Evolutionary conservation across 495 filamentous ascomycete genomes (phyloP).

Genomic region (Patellaria atrata): DNA sequence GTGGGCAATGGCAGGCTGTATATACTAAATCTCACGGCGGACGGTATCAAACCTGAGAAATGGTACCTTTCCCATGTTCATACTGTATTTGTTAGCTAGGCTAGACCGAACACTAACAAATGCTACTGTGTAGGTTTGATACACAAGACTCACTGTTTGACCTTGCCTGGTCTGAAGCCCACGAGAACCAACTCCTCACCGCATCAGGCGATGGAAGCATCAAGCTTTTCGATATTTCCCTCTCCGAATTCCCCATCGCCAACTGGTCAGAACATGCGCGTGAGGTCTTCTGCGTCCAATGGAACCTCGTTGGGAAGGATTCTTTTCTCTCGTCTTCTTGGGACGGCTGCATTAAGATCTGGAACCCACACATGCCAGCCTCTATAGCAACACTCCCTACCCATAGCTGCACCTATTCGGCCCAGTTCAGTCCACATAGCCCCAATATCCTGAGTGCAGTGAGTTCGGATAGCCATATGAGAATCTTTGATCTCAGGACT

Average conservation of each 20-base stretch:
- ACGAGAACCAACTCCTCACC: conserved; percentile 83
- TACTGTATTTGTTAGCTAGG: background rate
- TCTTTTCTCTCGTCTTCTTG: conserved; percentile 78
- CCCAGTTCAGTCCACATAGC: conserved; percentile 65
- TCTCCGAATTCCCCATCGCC: conserved; percentile 67
- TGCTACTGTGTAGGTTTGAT: conserved; percentile 48
- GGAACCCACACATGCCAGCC: conserved; percentile 56
- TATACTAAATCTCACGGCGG: conserved; percentile 61
- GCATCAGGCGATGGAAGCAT: conserved; percentile 84
- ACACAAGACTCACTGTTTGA: conserved; percentile 96
- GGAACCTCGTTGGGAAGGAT: conserved; percentile 86
- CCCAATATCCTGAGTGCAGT: conserved; percentile 68
- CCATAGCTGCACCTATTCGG: conserved; percentile 80
- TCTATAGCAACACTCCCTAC: conserved; percentile 75
- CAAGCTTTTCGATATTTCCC: conserved; percentile 76
- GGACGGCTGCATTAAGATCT: conserved; percentile 91
- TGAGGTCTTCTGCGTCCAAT: conserved; percentile 79
- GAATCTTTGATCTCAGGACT: conserved; percentile 79
- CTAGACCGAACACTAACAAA: background rate
- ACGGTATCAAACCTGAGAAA: conserved; percentile 73
- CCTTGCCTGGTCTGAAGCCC: conserved; percentile 79
- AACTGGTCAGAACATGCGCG: conserved; percentile 84
- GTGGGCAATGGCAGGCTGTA: conserved; percentile 89
- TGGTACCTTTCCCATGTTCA: conserved; percentile 29
- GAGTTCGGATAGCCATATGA: conserved; percentile 68